These are phyloP conservation scores for Alternaria postmessia DNA, from an alignment of 2,329 filamentous ascomycete genomes.

Conservation along the genomic window DNA sequence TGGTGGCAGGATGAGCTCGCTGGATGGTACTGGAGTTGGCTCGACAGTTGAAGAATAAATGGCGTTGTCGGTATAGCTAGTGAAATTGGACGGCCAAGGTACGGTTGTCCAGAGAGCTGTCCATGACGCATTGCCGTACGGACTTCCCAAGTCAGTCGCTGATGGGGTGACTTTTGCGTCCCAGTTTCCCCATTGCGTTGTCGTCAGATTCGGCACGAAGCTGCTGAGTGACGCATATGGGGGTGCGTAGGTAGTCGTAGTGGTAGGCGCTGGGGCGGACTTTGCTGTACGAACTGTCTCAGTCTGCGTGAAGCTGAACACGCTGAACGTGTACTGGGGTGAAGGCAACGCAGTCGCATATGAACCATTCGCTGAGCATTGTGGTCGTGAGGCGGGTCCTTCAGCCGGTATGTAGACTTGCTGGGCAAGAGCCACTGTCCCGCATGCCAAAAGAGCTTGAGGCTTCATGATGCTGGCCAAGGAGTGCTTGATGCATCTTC, in stretches of 20 bases:
- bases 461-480: constrained; percentile 21
- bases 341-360: constrained; percentile 39
- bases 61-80: constrained; percentile 24
- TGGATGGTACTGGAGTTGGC: constrained; percentile 63
- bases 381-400: constrained; percentile 37
- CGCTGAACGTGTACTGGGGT: constrained; percentile 36
- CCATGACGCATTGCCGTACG: constrained; percentile 54
- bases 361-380: constrained; percentile 36
- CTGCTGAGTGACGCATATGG: constrained; percentile 46
- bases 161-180: constrained; percentile 45
- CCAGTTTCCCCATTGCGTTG: constrained; percentile 56
- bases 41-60: constrained; percentile 62
- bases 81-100: constrained; percentile 46
- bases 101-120: constrained; percentile 49
- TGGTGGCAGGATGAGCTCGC: constrained; percentile 65
- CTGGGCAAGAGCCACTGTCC: constrained; percentile 34
- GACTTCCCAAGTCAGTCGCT: constrained; percentile 45
- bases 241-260: constrained; percentile 48
- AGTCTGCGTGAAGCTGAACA: constrained; percentile 50
- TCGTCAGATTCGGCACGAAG: constrained; percentile 48
- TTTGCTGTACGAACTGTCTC: constrained; percentile 52
- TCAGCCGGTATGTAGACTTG: constrained; percentile 47
- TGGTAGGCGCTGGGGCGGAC: constrained; percentile 42
- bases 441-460: constrained; percentile 14
- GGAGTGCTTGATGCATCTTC: background rate